Evolutionary conservation across 176 grass and related monocot species (phyloP).

Genomic region (Hsuehochloa calcarea): DNA sequence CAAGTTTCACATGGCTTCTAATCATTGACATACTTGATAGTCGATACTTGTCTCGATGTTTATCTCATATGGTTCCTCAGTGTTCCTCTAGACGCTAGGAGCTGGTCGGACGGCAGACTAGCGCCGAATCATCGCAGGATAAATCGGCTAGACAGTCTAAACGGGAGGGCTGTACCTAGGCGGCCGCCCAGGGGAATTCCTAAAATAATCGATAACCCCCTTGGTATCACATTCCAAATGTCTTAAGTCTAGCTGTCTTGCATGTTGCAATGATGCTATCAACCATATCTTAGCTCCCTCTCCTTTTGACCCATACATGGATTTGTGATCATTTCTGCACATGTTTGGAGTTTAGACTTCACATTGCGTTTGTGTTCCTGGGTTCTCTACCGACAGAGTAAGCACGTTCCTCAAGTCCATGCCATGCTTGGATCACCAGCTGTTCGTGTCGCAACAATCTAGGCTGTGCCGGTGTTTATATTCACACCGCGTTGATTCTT

Average conservation of each 20-base stretch:
- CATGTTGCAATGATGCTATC: slow-evolving; percentile 38
- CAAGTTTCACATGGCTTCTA: slow-evolving; percentile 25
- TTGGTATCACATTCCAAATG: slow-evolving; percentile 10
- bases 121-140: no score
- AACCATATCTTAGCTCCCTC: slow-evolving; percentile 20
- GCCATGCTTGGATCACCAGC: slow-evolving; percentile 1
- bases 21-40: slow-evolving; percentile 4
- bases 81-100: no score
- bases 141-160: no score
- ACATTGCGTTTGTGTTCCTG: neutral
- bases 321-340: slow-evolving; percentile 30
- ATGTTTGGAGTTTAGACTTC: slow-evolving; percentile 34
- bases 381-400: slow-evolving; percentile 23
- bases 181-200: no score
- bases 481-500: slow-evolving; percentile 6
- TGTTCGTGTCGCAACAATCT: slow-evolving; percentile 16
- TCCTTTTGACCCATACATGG: slow-evolving; percentile 30
- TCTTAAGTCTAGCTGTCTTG: slow-evolving; percentile 37
- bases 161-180: no score
- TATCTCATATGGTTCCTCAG: slow-evolving; percentile 31
- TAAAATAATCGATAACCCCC: neutral
- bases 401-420: neutral
- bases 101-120: no score
- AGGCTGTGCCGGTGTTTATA: neutral
- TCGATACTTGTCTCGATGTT: slow-evolving; percentile 9